phyloP scores from a whole-genome alignment of 2,329 filamentous ascomycete genomes.

The Helotiales sp. region DNA sequence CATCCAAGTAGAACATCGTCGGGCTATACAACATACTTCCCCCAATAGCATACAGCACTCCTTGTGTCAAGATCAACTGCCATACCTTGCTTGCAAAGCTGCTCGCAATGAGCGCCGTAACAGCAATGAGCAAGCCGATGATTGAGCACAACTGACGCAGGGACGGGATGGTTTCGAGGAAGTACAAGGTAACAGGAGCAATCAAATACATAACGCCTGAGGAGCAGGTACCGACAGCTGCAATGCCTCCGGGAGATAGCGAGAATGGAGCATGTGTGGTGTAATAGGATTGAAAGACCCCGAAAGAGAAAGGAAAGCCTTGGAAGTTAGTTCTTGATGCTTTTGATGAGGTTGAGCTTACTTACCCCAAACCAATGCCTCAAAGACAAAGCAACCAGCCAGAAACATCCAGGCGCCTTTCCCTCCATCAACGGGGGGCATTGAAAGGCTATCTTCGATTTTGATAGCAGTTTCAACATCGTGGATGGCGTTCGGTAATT shows the following conservation, averaged over 20 bases:
- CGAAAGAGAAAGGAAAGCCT: conserved; percentile 41
- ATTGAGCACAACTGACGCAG: conserved; percentile 30
- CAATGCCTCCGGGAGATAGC: conserved; percentile 40
- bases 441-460: not conserved
- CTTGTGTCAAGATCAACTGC: conserved; percentile 48
- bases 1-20: conserved; percentile 43
- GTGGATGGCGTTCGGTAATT: not conserved
- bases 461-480: not conserved
- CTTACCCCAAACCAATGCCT: conserved; percentile 54
- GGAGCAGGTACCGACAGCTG: conserved; percentile 42
- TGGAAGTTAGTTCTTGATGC: not conserved
- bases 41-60: conserved; percentile 45
- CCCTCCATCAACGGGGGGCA: conserved; percentile 47
- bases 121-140: conserved; percentile 40
- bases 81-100: conserved; percentile 44
- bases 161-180: conserved; percentile 33
- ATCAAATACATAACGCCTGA: conserved; percentile 31
- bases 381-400: conserved; percentile 50
- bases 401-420: conserved; percentile 53
- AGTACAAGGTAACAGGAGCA: conserved; percentile 25
- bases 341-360: not conserved
- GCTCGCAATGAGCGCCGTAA: conserved; percentile 37
- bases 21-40: conserved; percentile 43
- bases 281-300: conserved; percentile 47
- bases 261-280: conserved; percentile 38